Evolutionary conservation across 1,284 basidiomycete genomes (phyloP), one percentile per base, ranked within the genome.

Genomic region (Austropuccinia psidii): DNA sequence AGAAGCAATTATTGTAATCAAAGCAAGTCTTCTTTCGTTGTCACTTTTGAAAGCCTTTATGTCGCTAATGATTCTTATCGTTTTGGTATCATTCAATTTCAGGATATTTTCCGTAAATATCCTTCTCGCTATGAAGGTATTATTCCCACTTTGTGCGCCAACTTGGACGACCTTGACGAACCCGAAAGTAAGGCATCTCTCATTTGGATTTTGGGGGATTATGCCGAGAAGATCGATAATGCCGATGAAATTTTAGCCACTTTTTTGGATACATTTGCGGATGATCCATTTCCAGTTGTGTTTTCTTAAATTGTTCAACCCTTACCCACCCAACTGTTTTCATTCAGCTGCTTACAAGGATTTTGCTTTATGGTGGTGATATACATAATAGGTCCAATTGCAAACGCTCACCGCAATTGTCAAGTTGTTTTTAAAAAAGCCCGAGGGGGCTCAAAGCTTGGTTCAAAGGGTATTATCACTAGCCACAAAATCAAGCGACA

Each of bases 191-290:
- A 97, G 78, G 90, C 94, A 0, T 89, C 94, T 1, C 92, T 98
- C 86, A 88, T 99, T 67, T 99, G 96, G 96, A 94, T 98, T 78
- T 85, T 98, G 65, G 96, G 96, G 0, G 93, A 99, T 82, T 98
- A 94, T 79, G 92, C 95, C 3, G 88, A 98, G 80, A 87, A 89
- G 77, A 98, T 99, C 76, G 92, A 97, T 74, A 97, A 98, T 78
- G 90, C 89, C 9, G 93, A 97, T 79, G 94, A 98, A 78, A 85
- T 98, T 61, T 84, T 99, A 78, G 93, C 96, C 76, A 93, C 95
- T 76, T 85, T 98, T 74, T 83, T 94, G 58, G 94, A 90, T 77
- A 89, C 87, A 0, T 99, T 98, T 83, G 82, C 94, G 77, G 94
- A 98, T 74, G 96, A 98, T 80, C 86, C 89, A 19, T 87, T 87